Conservation (phyloP, 495 filamentous ascomycete species). For the Penicillium angulare region DNA sequence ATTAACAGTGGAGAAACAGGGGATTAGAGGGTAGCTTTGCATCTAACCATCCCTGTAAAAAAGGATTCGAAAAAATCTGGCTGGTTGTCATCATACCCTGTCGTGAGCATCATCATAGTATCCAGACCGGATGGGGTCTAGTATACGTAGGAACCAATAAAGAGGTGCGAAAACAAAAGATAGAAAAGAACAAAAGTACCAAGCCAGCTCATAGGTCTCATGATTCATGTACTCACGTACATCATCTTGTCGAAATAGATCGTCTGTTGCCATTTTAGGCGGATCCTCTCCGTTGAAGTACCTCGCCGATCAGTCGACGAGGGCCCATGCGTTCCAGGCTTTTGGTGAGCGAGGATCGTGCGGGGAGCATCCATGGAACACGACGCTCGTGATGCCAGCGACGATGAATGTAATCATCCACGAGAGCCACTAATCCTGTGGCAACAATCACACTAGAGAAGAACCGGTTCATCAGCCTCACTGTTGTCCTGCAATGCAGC, state of each 20-base stretch:
- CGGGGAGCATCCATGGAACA: conserved; percentile 53
- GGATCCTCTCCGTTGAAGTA: conserved; percentile 62
- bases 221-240: conserved; percentile 1
- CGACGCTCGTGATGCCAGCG: conserved; percentile 68
- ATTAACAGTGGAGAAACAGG: too few species aligned
- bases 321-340: conserved; percentile 66
- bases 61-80: neutral
- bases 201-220: conserved; percentile 9
- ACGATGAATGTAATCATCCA: conserved; percentile 88
- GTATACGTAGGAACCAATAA: neutral
- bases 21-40: too few species aligned
- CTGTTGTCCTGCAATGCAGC: neutral
- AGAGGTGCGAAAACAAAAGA: neutral
- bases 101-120: conserved; percentile 1
- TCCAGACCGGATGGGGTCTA: conserved; percentile 1
- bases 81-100: neutral
- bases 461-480: conserved; percentile 25
- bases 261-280: conserved; percentile 17
- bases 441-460: conserved; percentile 74
- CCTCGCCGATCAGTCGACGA: conserved; percentile 72
- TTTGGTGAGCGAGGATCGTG: conserved; percentile 57
- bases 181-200: neutral
- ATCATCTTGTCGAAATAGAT: neutral
- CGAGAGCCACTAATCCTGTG: conserved; percentile 83
- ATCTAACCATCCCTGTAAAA: neutral